Evolutionary conservation across 2,329 filamentous ascomycete genomes (phyloP).

Genomic region (Colletotrichum brevisporum): DNA sequence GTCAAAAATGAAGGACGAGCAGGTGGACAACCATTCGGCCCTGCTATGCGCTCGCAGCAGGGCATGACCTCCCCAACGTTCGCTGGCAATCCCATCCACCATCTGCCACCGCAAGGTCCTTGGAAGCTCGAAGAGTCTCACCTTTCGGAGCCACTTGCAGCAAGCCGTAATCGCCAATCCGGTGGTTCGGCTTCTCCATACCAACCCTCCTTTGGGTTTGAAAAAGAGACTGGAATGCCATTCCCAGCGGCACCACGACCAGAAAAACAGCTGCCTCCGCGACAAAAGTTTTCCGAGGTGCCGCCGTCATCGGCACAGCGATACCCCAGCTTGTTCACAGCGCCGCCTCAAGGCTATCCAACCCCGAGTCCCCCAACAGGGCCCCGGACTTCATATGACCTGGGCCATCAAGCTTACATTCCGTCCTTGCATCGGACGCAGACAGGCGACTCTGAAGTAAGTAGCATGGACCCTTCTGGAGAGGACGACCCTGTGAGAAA

Average conservation of each 20-base stretch:
- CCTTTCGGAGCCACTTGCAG: slow-evolving; percentile 63
- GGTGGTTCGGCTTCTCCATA: slow-evolving; percentile 45
- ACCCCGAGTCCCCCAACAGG: slow-evolving; percentile 37
- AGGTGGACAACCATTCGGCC: slow-evolving; percentile 42
- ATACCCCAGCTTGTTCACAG: slow-evolving; percentile 62
- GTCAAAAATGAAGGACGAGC: slow-evolving; percentile 41
- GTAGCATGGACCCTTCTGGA: slow-evolving; percentile 52
- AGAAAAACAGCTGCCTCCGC: slow-evolving; percentile 42
- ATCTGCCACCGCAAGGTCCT: slow-evolving; percentile 58
- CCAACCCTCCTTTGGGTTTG: slow-evolving; percentile 58
- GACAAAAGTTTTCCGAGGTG: slow-evolving; percentile 52
- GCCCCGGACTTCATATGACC: slow-evolving; percentile 40
- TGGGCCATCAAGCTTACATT: slow-evolving; percentile 42
- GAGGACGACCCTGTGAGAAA: slow-evolving; percentile 54
- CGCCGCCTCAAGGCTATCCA: slow-evolving; percentile 36
- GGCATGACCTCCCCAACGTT: slow-evolving; percentile 31
- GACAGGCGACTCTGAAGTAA: slow-evolving; percentile 54
- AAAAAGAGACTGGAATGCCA: slow-evolving; percentile 65
- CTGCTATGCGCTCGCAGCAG: slow-evolving; percentile 33
- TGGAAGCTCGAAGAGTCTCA: slow-evolving; percentile 71
- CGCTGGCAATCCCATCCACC: slow-evolving; percentile 54
- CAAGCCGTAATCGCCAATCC: slow-evolving; percentile 38
- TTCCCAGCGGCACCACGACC: slow-evolving; percentile 36
- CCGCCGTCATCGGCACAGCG: slow-evolving; percentile 67
- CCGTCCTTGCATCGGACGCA: slow-evolving; percentile 57